Conservation (phyloP, 192 early-diverging fungal genomes). For the Podila verticillata region DNA sequence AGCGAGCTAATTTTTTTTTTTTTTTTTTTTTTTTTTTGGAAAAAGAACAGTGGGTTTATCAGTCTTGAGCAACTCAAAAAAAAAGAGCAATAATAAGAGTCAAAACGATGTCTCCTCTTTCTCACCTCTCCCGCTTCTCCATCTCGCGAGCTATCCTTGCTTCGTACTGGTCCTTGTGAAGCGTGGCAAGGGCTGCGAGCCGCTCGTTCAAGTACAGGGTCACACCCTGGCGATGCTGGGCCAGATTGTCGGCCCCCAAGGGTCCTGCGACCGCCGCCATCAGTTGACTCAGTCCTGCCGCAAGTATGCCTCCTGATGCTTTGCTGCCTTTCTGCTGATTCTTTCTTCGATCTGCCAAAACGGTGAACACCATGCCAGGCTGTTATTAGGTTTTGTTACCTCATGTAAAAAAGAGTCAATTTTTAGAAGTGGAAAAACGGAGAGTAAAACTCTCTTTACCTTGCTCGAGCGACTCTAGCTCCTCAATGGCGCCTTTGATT, state of each 20-base stretch:
- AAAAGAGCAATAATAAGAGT: neutral
- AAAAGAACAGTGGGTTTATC: neutral
- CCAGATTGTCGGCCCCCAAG: slow-evolving; percentile 60
- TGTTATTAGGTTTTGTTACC: neutral
- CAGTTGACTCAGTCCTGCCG: slow-evolving; percentile 27
- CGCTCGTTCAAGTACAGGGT: slow-evolving; percentile 73
- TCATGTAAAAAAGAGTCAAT: too few relatives aligned
- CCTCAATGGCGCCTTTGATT: slow-evolving; percentile 49
- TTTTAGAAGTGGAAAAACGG: too few relatives aligned
- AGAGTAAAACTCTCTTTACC: slow-evolving; percentile 6
- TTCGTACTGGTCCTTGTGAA: slow-evolving; percentile 80
- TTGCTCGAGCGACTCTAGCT: slow-evolving; percentile 42
- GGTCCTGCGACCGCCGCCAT: slow-evolving; percentile 16
- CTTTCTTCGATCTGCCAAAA: slow-evolving; percentile 22
- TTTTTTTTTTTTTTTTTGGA: neutral
- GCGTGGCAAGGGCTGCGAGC: slow-evolving; percentile 68
- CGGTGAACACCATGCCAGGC: too few relatives aligned
- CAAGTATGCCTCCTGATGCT: neutral
- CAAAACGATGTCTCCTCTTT: neutral
- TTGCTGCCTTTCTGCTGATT: slow-evolving; percentile 7
- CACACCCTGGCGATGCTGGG: slow-evolving; percentile 75
- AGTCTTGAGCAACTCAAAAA: neutral
- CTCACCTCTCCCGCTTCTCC: slow-evolving; percentile 69
- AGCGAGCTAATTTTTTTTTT: slow-evolving; percentile 30
- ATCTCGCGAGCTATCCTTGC: slow-evolving; percentile 70